A percentile compares a stretch with the other conserved stretches of the same genome.
Conservation (phyloP, 306 rosid genomes). For the Hippophae rhamnoides region DNA sequence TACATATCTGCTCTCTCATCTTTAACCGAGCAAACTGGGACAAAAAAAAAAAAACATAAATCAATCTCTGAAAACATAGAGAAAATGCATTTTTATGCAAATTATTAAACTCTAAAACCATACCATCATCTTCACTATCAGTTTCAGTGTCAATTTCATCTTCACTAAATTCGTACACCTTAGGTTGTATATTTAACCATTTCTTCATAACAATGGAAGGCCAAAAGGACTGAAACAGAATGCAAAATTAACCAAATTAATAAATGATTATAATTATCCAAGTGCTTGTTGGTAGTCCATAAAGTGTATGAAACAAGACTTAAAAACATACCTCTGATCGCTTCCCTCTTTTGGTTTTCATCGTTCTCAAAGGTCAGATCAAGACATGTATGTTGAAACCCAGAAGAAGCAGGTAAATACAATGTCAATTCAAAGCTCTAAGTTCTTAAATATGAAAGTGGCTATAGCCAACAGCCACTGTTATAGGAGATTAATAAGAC, state of each 20-base stretch:
- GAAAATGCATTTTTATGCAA: conserved; percentile 5
- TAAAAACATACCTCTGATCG: conserved; percentile 57
- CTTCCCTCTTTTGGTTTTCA: conserved; percentile 63
- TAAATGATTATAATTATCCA: conserved; percentile 1
- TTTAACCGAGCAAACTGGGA: conserved; percentile 46
- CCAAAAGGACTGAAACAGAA: conserved; percentile 74
- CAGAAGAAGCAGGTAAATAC: conserved; percentile 9
- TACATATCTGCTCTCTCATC: conserved; percentile 27
- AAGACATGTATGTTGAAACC: conserved; percentile 21
- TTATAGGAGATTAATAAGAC: conserved; percentile 10
- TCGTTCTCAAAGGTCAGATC: conserved; percentile 28
- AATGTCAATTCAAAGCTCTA: conserved; percentile 21
- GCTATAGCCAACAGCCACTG: conserved; percentile 20
- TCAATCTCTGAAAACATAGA: conserved; percentile 4
- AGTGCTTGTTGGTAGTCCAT: conserved; percentile 5
- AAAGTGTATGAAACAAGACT: conserved; percentile 9
- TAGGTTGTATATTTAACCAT: conserved; percentile 91
- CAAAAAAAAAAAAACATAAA: conserved; percentile 15
- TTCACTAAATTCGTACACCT: conserved; percentile 83
- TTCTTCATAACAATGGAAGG: conserved; percentile 95
- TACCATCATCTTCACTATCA: conserved; percentile 96
- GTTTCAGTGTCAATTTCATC: conserved; percentile 94
- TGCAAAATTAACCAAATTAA: conserved; percentile 14
- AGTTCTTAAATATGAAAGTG: conserved; percentile 41
- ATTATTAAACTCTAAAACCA: conserved; percentile 8